Evolutionary conservation across 2,329 filamentous ascomycete genomes (phyloP).

Genomic region (Aureobasidium melanogenum): DNA sequence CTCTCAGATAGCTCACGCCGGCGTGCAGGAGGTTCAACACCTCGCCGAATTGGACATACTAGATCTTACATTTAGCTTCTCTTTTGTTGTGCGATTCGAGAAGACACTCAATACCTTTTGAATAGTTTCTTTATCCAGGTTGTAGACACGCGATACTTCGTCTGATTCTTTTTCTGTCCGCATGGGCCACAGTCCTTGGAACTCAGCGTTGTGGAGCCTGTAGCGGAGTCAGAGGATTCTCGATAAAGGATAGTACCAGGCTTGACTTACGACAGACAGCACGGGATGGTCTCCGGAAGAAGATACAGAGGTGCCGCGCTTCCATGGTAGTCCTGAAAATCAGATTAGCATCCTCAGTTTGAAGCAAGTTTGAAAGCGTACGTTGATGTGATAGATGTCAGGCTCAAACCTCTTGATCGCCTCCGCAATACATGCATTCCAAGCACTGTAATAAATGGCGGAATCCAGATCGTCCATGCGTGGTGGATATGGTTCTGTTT

Average conservation of each 20-base stretch:
- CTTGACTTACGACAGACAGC: conserved; percentile 42
- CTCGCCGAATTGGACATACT: conserved; percentile 49
- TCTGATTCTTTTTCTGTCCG: conserved; percentile 50
- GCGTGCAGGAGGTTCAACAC: conserved; percentile 61
- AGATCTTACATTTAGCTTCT: no score
- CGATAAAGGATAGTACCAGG: no score
- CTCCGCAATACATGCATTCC: conserved; percentile 61
- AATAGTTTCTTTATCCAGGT: conserved; percentile 49
- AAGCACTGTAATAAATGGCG: conserved; percentile 60
- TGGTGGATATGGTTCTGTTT: conserved; percentile 54
- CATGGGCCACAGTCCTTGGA: conserved; percentile 62
- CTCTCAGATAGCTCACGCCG: conserved; percentile 54
- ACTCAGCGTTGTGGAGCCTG: conserved; percentile 57
- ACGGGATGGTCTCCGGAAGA: conserved; percentile 52
- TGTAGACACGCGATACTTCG: conserved; percentile 58
- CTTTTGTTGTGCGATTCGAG: no score
- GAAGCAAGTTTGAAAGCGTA: background rate
- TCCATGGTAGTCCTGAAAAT: conserved; percentile 46
- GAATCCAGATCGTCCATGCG: conserved; percentile 62
- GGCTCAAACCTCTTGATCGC: conserved; percentile 53
- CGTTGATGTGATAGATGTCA: conserved; percentile 59
- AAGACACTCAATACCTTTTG: conserved; percentile 47
- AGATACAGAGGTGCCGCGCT: conserved; percentile 56
- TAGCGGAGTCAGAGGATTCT: background rate
- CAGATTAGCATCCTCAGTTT: background rate